These are phyloP conservation scores for Saccharomycopsis sp. DNA, from an alignment of 805 yeast species.

Conservation along the genomic window DNA sequence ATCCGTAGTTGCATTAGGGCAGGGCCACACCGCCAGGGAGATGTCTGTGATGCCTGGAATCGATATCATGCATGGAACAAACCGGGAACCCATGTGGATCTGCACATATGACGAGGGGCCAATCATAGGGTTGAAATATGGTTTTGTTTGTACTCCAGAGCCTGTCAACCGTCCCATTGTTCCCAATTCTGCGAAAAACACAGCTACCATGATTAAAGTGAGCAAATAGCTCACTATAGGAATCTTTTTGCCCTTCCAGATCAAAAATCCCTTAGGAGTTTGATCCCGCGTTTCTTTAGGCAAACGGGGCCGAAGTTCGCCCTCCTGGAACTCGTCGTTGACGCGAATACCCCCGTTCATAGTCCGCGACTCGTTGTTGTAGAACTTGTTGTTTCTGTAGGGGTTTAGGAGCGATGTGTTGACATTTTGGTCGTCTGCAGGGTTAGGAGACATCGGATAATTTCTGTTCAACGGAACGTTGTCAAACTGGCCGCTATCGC, in stretches of 20 bases:
- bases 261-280: slow-evolving; percentile 12
- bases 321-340: slow-evolving; percentile 18
- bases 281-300: slow-evolving; percentile 6
- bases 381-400: slow-evolving; percentile 18
- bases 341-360: slow-evolving; percentile 18
- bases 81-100: slow-evolving; percentile 65
- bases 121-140: slow-evolving; percentile 71
- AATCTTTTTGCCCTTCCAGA: slow-evolving; percentile 18
- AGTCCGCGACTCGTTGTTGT: slow-evolving; percentile 13
- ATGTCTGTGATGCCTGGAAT: slow-evolving; percentile 45
- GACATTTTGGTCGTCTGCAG: slow-evolving; percentile 4
- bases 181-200: slow-evolving; percentile 56
- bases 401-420: slow-evolving; percentile 16
- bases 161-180: slow-evolving; percentile 56
- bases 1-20: slow-evolving; percentile 56
- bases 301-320: slow-evolving; percentile 17
- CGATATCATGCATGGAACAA: slow-evolving; percentile 61
- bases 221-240: slow-evolving; percentile 25
- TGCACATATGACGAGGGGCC: slow-evolving; percentile 66
- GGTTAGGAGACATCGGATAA: not conserved
- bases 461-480: slow-evolving; percentile 14
- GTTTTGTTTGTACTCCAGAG: slow-evolving; percentile 57
- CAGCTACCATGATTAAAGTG: slow-evolving; percentile 42
- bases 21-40: slow-evolving; percentile 45
- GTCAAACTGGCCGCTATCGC: slow-evolving; percentile 12